A percentile compares a stretch with the other conserved stretches of the same genome.
phyloP scores from a whole-genome alignment of 208 protist species.

The Angomonas deanei region DNA sequence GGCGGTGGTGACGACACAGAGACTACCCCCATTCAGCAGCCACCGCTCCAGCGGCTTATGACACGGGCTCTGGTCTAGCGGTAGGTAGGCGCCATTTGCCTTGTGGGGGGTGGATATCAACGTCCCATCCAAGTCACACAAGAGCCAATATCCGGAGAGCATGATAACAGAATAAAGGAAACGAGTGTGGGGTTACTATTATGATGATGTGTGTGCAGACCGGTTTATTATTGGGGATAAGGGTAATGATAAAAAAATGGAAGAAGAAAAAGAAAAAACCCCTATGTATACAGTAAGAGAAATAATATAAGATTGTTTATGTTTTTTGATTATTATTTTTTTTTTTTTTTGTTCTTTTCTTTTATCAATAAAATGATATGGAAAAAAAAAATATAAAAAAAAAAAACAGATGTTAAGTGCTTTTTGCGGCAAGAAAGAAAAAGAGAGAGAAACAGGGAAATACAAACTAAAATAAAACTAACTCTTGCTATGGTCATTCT shows the following conservation, averaged over 20 bases:
- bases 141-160: conserved; percentile 64
- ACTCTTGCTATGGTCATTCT: no score
- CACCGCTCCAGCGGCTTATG: conserved; percentile 45
- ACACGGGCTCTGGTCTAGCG: conserved; percentile 60
- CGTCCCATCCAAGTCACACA: conserved; percentile 79
- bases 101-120: conserved; percentile 83
- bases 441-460: background rate
- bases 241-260: conserved; percentile 3
- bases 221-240: no score
- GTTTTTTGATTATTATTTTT: background rate
- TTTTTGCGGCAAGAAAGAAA: background rate
- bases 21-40: conserved; percentile 63
- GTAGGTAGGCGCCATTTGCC: conserved; percentile 63
- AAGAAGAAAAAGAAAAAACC: conserved; percentile 2
- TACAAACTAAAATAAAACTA: conserved; percentile 12
- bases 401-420: conserved; percentile 1
- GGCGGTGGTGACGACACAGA: conserved; percentile 81
- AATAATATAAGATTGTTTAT: no score
- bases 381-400: conserved; percentile 1
- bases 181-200: background rate
- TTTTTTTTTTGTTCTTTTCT: conserved; percentile 7
- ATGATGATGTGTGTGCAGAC: background rate
- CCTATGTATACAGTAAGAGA: conserved; percentile 5
- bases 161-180: conserved; percentile 16
- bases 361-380: conserved; percentile 7